Evolutionary conservation across 2,329 filamentous ascomycete genomes (phyloP).

Genomic region (Sphaerostilbella broomeana): DNA sequence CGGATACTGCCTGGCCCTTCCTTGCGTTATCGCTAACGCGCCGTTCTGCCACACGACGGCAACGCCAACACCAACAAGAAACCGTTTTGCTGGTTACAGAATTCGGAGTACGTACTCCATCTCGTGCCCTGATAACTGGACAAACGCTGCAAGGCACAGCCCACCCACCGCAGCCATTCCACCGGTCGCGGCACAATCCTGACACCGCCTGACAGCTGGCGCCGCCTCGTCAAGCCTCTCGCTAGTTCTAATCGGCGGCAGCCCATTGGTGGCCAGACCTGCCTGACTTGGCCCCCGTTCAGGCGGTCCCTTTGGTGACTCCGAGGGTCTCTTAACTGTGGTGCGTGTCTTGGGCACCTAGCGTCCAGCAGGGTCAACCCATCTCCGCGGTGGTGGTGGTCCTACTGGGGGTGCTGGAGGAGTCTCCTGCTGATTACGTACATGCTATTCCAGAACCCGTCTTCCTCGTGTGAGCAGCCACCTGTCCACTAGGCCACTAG

Average conservation of each 20-base stretch:
- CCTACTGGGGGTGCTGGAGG: background rate
- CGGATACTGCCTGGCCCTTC: no score
- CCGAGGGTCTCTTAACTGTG: background rate
- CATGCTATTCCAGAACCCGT: conserved; percentile 8
- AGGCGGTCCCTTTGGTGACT: background rate
- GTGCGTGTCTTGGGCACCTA: no score
- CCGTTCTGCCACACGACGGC: no score
- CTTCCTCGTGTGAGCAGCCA: background rate
- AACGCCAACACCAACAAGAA: no score
- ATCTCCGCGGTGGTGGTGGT: background rate
- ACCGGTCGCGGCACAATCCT: conserved; percentile 8
- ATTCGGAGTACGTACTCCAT: no score
- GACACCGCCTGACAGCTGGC: conserved; percentile 10
- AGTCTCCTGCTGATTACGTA: conserved; percentile 1
- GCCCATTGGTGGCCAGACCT: conserved; percentile 9
- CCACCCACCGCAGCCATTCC: no score
- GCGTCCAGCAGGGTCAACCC: background rate
- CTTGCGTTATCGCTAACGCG: no score
- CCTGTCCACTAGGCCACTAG: background rate
- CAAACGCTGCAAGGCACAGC: conserved; percentile 12
- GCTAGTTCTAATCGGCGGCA: conserved; percentile 11
- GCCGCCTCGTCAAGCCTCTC: conserved; percentile 1
- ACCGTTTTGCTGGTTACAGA: no score
- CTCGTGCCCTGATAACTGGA: no score
- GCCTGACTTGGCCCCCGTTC: conserved; percentile 1